Evolutionary conservation across 2,329 filamentous ascomycete genomes (phyloP), one percentile per base, ranked within the genome.

Genomic region (Botryotinia convoluta): DNA sequence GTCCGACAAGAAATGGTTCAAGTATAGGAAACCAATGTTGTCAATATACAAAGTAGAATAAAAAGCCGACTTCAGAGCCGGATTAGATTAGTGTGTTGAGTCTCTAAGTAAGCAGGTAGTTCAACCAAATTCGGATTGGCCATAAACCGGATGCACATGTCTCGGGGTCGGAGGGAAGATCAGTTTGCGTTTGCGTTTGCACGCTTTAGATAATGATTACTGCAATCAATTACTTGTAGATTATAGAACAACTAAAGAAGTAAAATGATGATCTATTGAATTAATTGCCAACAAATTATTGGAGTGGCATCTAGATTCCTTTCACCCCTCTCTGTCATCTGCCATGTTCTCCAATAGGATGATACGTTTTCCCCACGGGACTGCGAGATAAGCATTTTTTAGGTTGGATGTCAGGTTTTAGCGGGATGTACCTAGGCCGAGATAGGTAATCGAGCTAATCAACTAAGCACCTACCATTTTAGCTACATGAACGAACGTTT

Each of bases 321-420:
- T 10, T 51, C 48, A n/a, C 61, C 37, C 61, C 39, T 37, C 37
- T 63, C 26, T 18, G 51, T 4, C 16, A 29, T 57, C n/a, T 4
- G 51, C 32, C 26, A 44, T 42, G 22, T 18, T 57, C 59, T 29
- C 69, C 69, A 71, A 71, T 71, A 9, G 42, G 39, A 57, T 29
- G 18, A 18, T 1, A 10, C 22, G 26, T 20, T 57, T 42, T 35
- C 45, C 60, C 60, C 69, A 71, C 69, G 69, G 32, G 69, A 71
- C 37, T 63, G 39, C 26, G 37, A 62, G 60, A 62, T 62, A 62
- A 62, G 60, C 60, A 62, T 62, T 62, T 39, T 7, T n/a, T 42
- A 39, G 32, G 35, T 2, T 26, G 5, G 1, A n/a, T n/a, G 26
- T 20, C 26, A 9, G 60, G 14, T 20, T 62, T n/a, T 18, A 8